Evolutionary conservation across 345 rosid species (phyloP).

Genomic region (Salix caprea): DNA sequence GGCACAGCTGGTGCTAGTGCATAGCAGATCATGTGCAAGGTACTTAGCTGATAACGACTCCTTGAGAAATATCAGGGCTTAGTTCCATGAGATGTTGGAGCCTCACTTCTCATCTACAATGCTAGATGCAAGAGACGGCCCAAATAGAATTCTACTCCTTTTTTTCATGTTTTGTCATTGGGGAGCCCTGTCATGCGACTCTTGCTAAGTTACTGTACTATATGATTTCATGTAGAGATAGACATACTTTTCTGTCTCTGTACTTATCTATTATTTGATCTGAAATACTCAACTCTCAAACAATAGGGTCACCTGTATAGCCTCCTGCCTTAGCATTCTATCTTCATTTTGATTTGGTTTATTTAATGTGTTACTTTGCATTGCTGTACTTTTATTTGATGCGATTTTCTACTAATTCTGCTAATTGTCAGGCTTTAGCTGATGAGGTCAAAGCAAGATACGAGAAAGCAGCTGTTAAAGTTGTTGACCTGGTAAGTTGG

Average conservation of each 20-base stretch:
- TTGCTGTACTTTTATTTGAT: background rate
- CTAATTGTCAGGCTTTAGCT: slow-evolving; percentile 21
- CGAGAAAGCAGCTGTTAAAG: slow-evolving; percentile 29
- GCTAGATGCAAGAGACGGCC: background rate
- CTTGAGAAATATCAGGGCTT: background rate
- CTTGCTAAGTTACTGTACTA: background rate
- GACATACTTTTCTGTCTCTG: background rate
- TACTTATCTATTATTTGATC: background rate
- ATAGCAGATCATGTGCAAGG: background rate
- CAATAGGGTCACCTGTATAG: background rate
- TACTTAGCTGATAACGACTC: background rate
- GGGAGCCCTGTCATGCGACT: background rate
- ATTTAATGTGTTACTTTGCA: background rate
- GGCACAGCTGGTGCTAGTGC: background rate
- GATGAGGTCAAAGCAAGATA: slow-evolving; percentile 34
- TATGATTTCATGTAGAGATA: background rate
- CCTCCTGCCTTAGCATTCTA: background rate
- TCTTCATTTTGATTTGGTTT: background rate
- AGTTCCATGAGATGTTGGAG: background rate
- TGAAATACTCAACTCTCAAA: background rate
- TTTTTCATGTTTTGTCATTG: background rate
- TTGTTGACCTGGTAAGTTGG: slow-evolving; percentile 27
- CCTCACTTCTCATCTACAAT: background rate
- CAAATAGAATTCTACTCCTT: background rate
- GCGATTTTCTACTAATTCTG: background rate